Evolutionary conservation across 1,284 basidiomycete species (phyloP), one percentile per base, ranked within the genome.

Genomic region (Ustilago curta): DNA sequence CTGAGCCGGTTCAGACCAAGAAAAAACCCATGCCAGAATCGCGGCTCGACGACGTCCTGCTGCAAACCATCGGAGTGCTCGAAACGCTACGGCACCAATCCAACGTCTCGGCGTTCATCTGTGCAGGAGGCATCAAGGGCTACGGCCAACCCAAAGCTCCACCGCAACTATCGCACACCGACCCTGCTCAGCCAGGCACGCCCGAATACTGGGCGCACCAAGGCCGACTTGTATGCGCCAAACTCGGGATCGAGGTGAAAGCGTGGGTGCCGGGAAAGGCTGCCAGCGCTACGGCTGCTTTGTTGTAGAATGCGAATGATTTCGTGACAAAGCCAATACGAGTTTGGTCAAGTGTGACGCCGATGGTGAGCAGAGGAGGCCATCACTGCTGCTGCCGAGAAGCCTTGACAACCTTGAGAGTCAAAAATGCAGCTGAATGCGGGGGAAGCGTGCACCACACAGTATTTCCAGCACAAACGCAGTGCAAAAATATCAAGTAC

Each of bases 21-120:
- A 66, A 69, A 52, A 66, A 69, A 31, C 54, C 45, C 16, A 61
- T 69, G 14, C 56, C 53, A 9, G 61, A 61, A 39, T 39, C 37
- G 8, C 31, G 62, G 18, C 64, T 78, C 19, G 83, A 84, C 55
- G 77, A 81, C 49, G 74, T 75, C 3, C 67, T 84, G 4, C 60
- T 84, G 29, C 83, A 83, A 66, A 65, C 77, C 21, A 68, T 84
- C 27, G 83, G 81, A 9, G 76, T 83, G n/a, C 70, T 84, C 44
- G 80, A 82, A 43, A 63, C 76, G 25, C 67, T 81, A 7, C 59
- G 62, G 1, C 59, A 60, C 54, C 80, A 79, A 42, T 42, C 42
- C 18, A 76, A 83, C 57, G 80, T 83, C 16, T 54, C 72, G 32
- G 42, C 60, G 12, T 84, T 76, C 67, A 76, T 84, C 51, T 42